Conservation (phyloP, 2,329 filamentous ascomycete species). For the Apiospora kogelbergensis region DNA sequence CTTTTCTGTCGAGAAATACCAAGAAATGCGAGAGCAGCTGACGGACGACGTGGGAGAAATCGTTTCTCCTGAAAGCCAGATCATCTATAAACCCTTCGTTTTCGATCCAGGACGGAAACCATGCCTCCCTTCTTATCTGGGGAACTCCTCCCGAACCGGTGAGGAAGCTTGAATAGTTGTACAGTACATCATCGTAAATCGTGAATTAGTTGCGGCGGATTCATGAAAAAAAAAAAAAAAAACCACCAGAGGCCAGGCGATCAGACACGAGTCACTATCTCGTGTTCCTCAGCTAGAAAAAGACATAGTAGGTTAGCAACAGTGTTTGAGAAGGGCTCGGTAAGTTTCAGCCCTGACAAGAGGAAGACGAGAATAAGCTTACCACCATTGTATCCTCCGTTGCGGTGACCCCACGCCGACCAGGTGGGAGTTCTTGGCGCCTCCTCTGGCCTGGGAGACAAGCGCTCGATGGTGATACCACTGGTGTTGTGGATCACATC, state of each 20-base stretch:
- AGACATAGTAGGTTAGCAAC: neutral
- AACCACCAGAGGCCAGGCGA: neutral
- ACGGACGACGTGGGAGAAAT: neutral
- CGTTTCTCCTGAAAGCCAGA: neutral
- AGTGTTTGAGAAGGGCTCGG: neutral
- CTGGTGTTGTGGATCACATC: neutral
- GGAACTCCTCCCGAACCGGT: neutral
- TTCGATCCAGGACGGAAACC: neutral
- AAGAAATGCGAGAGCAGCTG: neutral
- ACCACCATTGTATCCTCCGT: neutral
- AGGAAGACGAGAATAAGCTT: neutral
- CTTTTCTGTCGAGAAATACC: neutral
- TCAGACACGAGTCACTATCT: slow-evolving; percentile 24
- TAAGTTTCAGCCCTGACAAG: neutral
- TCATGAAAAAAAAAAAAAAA: neutral
- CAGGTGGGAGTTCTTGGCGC: neutral
- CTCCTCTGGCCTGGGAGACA: neutral
- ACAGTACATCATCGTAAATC: neutral
- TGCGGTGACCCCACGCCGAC: neutral
- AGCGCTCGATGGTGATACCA: neutral
- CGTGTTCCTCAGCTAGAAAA: slow-evolving; percentile 22
- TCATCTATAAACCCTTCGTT: neutral
- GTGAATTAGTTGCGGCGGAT: neutral
- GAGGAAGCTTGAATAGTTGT: neutral
- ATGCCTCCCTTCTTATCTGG: neutral